Base-by-base conservation (phyloP, 768 basidiomycete species). In the Kwoniella sp. region DNA sequence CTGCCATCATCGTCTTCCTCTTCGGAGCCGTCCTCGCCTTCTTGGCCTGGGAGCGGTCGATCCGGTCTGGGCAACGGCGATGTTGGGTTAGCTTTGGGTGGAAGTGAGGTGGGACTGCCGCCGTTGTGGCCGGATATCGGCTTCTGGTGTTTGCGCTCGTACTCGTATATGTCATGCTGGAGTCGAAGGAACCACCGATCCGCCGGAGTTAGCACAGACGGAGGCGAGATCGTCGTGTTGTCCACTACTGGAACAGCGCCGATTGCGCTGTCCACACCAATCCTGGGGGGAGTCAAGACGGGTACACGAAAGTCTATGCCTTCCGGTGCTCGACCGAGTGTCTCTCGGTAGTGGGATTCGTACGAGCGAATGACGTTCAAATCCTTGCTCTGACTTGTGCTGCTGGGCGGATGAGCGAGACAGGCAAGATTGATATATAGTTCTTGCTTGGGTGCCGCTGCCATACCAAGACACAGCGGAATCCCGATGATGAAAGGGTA, bases 341-440 rank as follows among this genome's bases (percentile, higher is more conserved):
- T 45, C 41, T 7, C 34, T 13, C 5, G 5, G 25, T n/a, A 38
- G 25, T 28, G 53, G 34, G 7, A 5, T 13, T 13, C 34, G 13
- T 37, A 7, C 34, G 34, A 37, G 34, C 13, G 34, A 37, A 37
- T 5, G 13, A 5, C 34, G 34, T 37, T 37, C 7, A 13, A 7
- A 37, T 5, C 5, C 41, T 45, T 8, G 41, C 41, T 45, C 17
- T 45, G 41, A 17, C 41, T 45, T 20, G 41, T 45, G 41, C 41
- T 31, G 31, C 65, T 65, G 1, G 79, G 79, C 7, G 79, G 78
- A 63, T 79, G 76, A 15, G 79, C 66, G 20, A 81, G 65, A 72
- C 79, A 81, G 13, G 78, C 79, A 29, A 81, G 61, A 61, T 76
- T 78, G 67, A 81, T 75, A 48, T 59, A 73, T 20, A 81, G 45